Evolutionary conservation across 2,329 filamentous ascomycete genomes (phyloP).

Genomic region (Phialocephala subalpina): DNA sequence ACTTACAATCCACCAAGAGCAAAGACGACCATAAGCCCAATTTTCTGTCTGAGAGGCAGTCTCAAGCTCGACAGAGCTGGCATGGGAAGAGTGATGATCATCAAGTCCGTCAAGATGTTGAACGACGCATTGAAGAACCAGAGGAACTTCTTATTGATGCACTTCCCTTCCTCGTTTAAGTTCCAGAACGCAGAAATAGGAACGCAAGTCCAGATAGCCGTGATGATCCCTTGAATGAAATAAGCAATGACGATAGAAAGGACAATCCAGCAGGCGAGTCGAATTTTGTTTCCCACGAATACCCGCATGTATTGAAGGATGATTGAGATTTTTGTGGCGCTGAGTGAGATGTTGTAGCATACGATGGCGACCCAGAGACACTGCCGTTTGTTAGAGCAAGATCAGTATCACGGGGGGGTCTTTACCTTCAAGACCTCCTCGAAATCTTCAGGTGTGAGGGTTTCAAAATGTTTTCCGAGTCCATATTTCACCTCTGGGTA

Average conservation of each 20-base stretch:
- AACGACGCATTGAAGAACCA: constrained; percentile 34
- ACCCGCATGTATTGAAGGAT: constrained; percentile 51
- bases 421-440: constrained; percentile 36
- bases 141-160: constrained; percentile 26
- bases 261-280: constrained; percentile 23
- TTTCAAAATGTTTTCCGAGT: constrained; percentile 36
- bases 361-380: constrained; percentile 45
- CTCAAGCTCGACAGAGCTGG: constrained; percentile 28
- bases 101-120: constrained; percentile 33
- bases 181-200: constrained; percentile 32
- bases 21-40: constrained; percentile 33
- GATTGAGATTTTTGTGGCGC: constrained; percentile 48
- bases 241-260: constrained; percentile 26
- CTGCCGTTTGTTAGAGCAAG: constrained; percentile 24
- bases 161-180: not conserved
- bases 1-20: constrained; percentile 38
- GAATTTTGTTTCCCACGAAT: constrained; percentile 42
- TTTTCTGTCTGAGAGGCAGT: constrained; percentile 33
- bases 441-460: constrained; percentile 26
- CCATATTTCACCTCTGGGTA: constrained; percentile 38
- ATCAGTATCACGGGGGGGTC: not conserved
- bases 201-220: constrained; percentile 27
- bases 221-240: constrained; percentile 24
- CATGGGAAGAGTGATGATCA: constrained; percentile 32
- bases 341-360: constrained; percentile 46